These are phyloP conservation scores for Aspergillus conjunctus DNA, from an alignment of 495 filamentous ascomycete species.

Conservation along the genomic window DNA sequence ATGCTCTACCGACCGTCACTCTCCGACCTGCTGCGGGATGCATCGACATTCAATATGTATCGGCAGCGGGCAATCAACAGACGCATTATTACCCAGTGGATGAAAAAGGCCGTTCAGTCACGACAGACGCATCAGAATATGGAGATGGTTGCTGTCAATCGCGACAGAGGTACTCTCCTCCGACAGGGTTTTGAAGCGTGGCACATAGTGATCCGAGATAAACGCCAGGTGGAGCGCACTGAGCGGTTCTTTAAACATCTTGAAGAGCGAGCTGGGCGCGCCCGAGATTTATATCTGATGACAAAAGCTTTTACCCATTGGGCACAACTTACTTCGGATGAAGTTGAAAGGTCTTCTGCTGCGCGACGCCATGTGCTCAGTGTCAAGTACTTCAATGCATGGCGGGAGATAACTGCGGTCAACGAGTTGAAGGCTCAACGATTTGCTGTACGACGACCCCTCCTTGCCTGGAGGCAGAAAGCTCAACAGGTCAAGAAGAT, in stretches of 20 bases:
- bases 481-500: slow-evolving; percentile 35
- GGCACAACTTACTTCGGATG: slow-evolving; percentile 63
- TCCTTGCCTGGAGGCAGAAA: slow-evolving; percentile 56
- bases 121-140: slow-evolving; percentile 49
- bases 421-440: slow-evolving; percentile 68
- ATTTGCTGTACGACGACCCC: slow-evolving; percentile 59
- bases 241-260: slow-evolving; percentile 64
- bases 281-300: slow-evolving; percentile 66
- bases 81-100: slow-evolving; percentile 55
- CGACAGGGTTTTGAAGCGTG: slow-evolving; percentile 60
- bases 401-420: slow-evolving; percentile 71
- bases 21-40: slow-evolving; percentile 59
- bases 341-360: slow-evolving; percentile 57
- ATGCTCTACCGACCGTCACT: slow-evolving; percentile 55
- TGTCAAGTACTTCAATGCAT: slow-evolving; percentile 74
- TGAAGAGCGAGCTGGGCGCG: slow-evolving; percentile 61
- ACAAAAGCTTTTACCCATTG: slow-evolving; percentile 76
- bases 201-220: slow-evolving; percentile 52
- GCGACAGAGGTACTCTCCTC: slow-evolving; percentile 56
- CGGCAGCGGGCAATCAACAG: slow-evolving; percentile 50
- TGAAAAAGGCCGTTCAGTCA: slow-evolving; percentile 50
- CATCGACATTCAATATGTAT: slow-evolving; percentile 59
- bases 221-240: slow-evolving; percentile 51
- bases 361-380: slow-evolving; percentile 70
- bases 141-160: slow-evolving; percentile 49